These are phyloP conservation scores for Syncephalastrum monosporum DNA, from an alignment of 371 early-diverging fungal genomes.

Conservation along the genomic window DNA sequence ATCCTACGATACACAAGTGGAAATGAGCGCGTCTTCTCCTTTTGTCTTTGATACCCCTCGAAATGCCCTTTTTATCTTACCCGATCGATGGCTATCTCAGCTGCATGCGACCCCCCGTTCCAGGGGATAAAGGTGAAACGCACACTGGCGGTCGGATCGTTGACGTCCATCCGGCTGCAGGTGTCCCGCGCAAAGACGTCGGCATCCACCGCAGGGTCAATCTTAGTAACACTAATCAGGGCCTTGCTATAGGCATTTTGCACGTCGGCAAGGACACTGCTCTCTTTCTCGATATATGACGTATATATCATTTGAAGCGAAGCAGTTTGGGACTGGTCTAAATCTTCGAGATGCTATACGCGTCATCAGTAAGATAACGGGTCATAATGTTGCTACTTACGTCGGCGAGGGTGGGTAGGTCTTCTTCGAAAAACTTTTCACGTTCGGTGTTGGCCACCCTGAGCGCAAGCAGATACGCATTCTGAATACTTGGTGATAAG, in stretches of 20 bases:
- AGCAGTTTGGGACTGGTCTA: constrained; percentile 53
- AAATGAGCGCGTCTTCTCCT: not conserved
- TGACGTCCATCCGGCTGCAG: constrained; percentile 8
- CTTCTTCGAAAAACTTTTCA: constrained; percentile 58
- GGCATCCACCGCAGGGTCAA: constrained; percentile 51
- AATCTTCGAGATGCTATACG: constrained; percentile 60
- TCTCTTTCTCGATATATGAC: constrained; percentile 49
- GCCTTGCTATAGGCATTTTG: constrained; percentile 41
- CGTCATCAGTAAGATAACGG: not conserved
- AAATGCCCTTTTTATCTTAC: constrained; percentile 12
- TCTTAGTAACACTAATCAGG: constrained; percentile 27
- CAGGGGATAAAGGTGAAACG: constrained; percentile 40
- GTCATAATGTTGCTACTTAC: constrained; percentile 30
- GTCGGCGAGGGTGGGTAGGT: constrained; percentile 61
- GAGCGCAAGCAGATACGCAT: constrained; percentile 61
- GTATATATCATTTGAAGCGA: constrained; percentile 47
- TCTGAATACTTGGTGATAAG: constrained; percentile 31
- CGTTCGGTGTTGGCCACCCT: constrained; percentile 61
- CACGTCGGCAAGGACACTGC: constrained; percentile 33
- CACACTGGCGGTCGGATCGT: constrained; percentile 23
- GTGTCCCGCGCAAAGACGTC: constrained; percentile 43
- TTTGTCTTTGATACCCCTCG: too few relatives aligned
- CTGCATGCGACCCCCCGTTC: constrained; percentile 40
- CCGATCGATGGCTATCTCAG: constrained; percentile 40
- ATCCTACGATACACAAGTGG: constrained; percentile 33